Base-by-base conservation (phyloP, 2,329 filamentous ascomycete species). In the Fusarium compactum region DNA sequence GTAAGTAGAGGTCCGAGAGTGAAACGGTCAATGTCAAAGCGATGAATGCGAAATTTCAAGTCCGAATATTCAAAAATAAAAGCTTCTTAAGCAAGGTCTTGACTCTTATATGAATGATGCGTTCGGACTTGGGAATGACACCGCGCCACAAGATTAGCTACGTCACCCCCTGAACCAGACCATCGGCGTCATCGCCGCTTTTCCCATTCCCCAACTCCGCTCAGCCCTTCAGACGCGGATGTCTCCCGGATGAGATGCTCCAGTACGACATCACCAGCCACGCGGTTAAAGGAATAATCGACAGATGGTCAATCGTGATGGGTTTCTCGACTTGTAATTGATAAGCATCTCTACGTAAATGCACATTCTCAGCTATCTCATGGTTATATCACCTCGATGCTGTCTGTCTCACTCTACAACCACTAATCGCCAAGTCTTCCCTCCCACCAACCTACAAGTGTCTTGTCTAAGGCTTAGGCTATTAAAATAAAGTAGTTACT, bases 131-230 rank as follows among this genome's bases (percentile, higher is more conserved):
- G 64, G 50, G 60, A 50, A 60, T 53, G 55, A 53, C 34, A 51
- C 64, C 45, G 66, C 71, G 71, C 71, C 71, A 74, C 71, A 52
- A 34, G 57, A 16, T 50, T 53, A 55, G 32, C 64, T 74, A 74
- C 72, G 72, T 74, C 72, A 75, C 72, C 72, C 25, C 30, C 48
- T 59, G 34, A 38, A 58, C 69, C 45, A 65, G 47, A 54, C 48
- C 53, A 56, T 20, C 68, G 45, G 57, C 72, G 73, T 74, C 72
- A 74, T 75, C 70, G 50, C 30, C 50, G 14, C 9, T 30, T 30
- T 30, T 30, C 29, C 29, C 34, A 38, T 38, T 38, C 30, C 38
- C 43, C 50, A 44, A 59, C 55, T n/a, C 62, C 47, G 44, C 55
- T n/a, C 62, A 38, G 44, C 55, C 47, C 44, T 20, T 27, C 40